Conservation (phyloP, 352 stramenopile genomes). For the Phytophthora fragariae region DNA sequence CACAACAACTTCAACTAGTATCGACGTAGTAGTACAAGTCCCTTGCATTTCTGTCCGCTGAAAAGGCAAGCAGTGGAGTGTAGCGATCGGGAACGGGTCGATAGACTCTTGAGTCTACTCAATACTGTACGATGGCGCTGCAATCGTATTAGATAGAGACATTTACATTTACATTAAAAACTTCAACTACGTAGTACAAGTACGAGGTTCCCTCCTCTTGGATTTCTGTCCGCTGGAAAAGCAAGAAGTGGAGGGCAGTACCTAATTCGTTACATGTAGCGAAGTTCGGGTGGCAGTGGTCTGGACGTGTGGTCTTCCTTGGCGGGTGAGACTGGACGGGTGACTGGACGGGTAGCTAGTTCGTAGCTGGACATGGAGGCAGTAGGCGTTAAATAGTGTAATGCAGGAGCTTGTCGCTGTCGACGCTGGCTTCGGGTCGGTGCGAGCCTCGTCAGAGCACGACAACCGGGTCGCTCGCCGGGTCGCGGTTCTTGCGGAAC, state of each 20-base stretch:
- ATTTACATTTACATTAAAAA: background rate
- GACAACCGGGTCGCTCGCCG: slow-evolving; percentile 45
- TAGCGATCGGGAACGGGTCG: too few species aligned
- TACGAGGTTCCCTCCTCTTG: slow-evolving; percentile 14
- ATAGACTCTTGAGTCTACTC: background rate
- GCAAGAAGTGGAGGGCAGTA: slow-evolving; percentile 3
- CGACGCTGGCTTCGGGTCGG: background rate
- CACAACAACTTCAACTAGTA: too few species aligned
- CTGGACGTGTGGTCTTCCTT: slow-evolving; percentile 21
- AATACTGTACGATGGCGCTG: slow-evolving; percentile 2
- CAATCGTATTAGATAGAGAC: slow-evolving; percentile 27
- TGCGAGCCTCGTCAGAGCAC: slow-evolving; percentile 11
- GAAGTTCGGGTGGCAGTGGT: slow-evolving; percentile 20
- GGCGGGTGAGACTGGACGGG: slow-evolving; percentile 3
- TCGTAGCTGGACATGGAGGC: slow-evolving; percentile 21
- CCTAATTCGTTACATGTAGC: background rate
- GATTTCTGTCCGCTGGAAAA: slow-evolving; percentile 29
- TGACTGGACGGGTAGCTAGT: slow-evolving; percentile 28
- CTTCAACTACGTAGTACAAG: slow-evolving; percentile 9
- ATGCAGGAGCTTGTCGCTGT: slow-evolving; percentile 6
- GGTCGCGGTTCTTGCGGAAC: slow-evolving; percentile 58
- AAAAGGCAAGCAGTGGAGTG: too few species aligned
- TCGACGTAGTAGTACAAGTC: too few species aligned
- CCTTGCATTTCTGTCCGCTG: too few species aligned
- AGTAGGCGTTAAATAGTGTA: slow-evolving; percentile 35